Conservation (phyloP, 2,329 filamentous ascomycete genomes). For the Scleromitrula shiraiana region DNA sequence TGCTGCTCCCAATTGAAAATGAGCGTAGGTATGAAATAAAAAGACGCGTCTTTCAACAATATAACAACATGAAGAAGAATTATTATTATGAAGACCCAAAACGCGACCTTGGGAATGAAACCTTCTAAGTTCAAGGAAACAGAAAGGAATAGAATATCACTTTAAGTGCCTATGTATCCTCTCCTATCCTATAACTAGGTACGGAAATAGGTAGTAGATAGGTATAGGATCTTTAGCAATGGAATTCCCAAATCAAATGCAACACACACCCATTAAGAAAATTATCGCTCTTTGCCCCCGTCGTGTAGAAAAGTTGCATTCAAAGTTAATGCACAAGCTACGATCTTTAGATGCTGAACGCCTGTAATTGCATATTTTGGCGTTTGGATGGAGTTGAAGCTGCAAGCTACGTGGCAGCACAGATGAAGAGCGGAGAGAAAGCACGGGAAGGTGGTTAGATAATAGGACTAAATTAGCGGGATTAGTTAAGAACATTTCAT, state of each 20-base stretch:
- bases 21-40: conserved; percentile 6
- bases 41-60: background rate
- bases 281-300: conserved; percentile 17
- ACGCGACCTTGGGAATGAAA: background rate
- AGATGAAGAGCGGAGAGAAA: conserved; percentile 2
- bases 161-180: too few relatives aligned
- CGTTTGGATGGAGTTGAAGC: conserved; percentile 14
- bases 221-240: too few relatives aligned
- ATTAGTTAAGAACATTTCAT: background rate
- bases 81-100: background rate
- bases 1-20: conserved; percentile 8
- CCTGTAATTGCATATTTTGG: conserved; percentile 26
- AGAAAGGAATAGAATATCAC: background rate
- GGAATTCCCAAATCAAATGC: too few relatives aligned
- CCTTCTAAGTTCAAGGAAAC: background rate
- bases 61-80: background rate
- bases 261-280: too few relatives aligned
- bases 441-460: too few relatives aligned
- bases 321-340: conserved; percentile 17
- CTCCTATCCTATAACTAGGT: too few relatives aligned
- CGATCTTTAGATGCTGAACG: conserved; percentile 16
- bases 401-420: conserved; percentile 27
- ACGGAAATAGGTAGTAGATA: too few relatives aligned
- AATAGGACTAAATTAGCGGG: too few relatives aligned
- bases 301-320: conserved; percentile 13